Evolutionary conservation across 352 stramenopile species (phyloP), one percentile per base, ranked within the genome.

Genomic region (Phytophthora vignae): DNA sequence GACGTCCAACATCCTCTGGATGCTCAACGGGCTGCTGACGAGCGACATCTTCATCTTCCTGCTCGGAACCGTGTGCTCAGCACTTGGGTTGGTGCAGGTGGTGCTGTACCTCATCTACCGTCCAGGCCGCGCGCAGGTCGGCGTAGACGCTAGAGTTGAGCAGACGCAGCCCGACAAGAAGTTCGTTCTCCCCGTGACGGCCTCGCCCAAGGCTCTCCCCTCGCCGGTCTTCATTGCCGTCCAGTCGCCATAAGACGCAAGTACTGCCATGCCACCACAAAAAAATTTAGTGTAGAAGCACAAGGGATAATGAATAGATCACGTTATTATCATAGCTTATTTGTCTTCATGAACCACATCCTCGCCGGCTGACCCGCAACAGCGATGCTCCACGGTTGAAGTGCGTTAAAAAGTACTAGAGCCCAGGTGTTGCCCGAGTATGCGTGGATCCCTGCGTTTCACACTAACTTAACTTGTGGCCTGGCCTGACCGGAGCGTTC

Each of bases 21-120:
- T 85, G 68, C 22, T 80, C 29, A 78, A 84, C 46, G 72, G 70
- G 4, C 31, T 83, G 42, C 54, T 85, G 21, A 71, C 65, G 8
- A 58, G 38, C 58, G 80, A 87, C 67, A 66, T 71, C 55, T 79
- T 87, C 64, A 71, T 87, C 19, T 73, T 77, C 27, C 59, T 80
- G 11, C 69, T 76, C 25, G 68, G 67, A 49, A 64, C 69, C 0
- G 69, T 80, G 19, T 73, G 73, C 22, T 48, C 73, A 27, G 48
- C 44, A 12, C 36, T 80, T 55, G 63, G 60, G 27, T 7, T 74
- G 7, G 31, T 64, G 40, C 73, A 80, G 55, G 73, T 80, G 10
- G 69, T 61, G 19, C 46, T 80, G 11, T 80, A 75, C 40, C 59
- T 80, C 9, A 40, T 77, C 55, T 80, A 64, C 52, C 69, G 64